Base-by-base conservation (phyloP, 345 rosid species). In the Pistacia vera region DNA sequence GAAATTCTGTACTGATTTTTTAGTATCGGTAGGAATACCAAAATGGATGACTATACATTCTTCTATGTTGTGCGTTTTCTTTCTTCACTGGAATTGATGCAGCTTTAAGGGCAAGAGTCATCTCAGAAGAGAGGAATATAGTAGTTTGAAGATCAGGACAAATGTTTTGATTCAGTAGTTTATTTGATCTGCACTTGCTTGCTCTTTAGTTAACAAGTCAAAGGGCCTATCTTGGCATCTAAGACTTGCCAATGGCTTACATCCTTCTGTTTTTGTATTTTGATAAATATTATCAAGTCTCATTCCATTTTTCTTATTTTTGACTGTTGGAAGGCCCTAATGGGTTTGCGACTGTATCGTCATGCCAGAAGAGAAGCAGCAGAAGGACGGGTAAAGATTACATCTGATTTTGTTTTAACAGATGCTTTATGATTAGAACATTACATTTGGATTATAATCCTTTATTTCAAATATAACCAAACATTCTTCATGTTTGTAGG, bases 341-440 rank as follows among this genome's bases (percentile, higher is more conserved):
- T 83, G 75, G 97, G 97, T 33, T 60, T 86, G 57, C 85, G 95
- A 54, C 68, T 93, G 65, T 81, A 86, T 87, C 86, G 79, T 63
- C 85, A 88, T 57, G 48, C 78, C 25, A 87, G 82, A 73, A 80
- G 74, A 80, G 93, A 90, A 87, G 86, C 83, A 51, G 84, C 88
- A 30, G 83, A 87, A 82, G 94, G 94, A 86, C 85, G 88, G 74
- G 97, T 92, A 87, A 83, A 38, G 56, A 51, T n/a, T 46, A 3
- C 76, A 49, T 9, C 36, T 38, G 17, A 25, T 55, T 22, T 14
- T 33, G 9, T 71, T 52, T 61, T 28, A 36, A 72, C n/a, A 13
- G 58, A 73, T 36, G n/a, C 57, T 65, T 35, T n/a, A 12, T 18
- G 33, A 11, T 18, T 18, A 2, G 38, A 55, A 7, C 30, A 33